Evolutionary conservation across 148 eudicot species (phyloP).

Genomic region (Diospyros kaki): DNA sequence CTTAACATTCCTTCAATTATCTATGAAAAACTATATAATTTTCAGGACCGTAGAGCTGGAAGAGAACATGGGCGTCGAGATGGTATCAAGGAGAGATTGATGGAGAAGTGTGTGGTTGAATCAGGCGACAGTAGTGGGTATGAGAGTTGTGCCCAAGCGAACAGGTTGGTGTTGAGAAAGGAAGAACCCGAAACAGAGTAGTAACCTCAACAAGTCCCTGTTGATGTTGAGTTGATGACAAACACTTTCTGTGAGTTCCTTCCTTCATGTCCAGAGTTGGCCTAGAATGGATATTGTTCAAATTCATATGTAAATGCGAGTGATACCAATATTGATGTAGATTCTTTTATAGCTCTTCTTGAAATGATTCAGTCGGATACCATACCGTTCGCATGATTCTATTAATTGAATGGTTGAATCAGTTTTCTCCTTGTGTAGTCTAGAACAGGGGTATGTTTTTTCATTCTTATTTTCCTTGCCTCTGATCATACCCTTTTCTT

Average conservation of each 20-base stretch:
- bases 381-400: no score
- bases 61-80: slow-evolving; percentile 42
- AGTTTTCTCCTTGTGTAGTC: not conserved
- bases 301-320: slow-evolving; percentile 10
- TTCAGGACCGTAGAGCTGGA: slow-evolving; percentile 53
- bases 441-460: not conserved
- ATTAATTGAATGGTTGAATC: not conserved
- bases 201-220: not conserved
- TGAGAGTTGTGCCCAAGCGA: slow-evolving; percentile 55
- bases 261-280: not conserved
- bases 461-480: no score
- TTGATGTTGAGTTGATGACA: not conserved
- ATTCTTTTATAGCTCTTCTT: slow-evolving; percentile 6
- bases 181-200: slow-evolving; percentile 44
- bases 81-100: slow-evolving; percentile 29
- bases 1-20: not conserved
- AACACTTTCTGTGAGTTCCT: not conserved
- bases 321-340: slow-evolving; percentile 4
- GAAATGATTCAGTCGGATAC: not conserved
- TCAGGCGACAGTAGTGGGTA: slow-evolving; percentile 87
- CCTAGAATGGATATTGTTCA: not conserved
- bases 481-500: no score
- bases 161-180: slow-evolving; percentile 38
- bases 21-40: not conserved
- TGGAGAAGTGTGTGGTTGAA: slow-evolving; percentile 45